Conservation (phyloP, 2,329 filamentous ascomycete species). For the Claviceps sorghi region DNA sequence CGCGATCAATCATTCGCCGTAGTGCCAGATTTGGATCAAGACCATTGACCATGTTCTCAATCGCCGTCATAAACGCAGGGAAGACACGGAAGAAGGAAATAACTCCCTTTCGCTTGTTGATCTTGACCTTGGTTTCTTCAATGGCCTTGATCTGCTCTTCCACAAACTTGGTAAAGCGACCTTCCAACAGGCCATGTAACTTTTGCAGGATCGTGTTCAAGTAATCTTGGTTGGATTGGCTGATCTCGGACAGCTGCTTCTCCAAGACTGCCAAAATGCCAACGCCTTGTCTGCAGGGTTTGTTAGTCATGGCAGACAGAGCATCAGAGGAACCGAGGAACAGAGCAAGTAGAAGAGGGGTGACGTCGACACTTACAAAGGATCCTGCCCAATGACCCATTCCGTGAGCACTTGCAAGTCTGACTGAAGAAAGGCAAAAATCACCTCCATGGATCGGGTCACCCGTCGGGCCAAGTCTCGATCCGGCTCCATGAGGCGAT, state of each 20-base stretch:
- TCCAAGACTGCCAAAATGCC: conserved; percentile 73
- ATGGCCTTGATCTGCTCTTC: conserved; percentile 92
- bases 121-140: conserved; percentile 96
- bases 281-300: conserved; percentile 57
- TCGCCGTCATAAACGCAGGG: conserved; percentile 65
- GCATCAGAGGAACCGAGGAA: not conserved
- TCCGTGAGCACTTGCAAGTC: conserved; percentile 70
- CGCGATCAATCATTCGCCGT: conserved; percentile 65
- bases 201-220: conserved; percentile 67
- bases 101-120: conserved; percentile 95
- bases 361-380: conserved; percentile 46
- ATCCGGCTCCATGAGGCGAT: conserved; percentile 76
- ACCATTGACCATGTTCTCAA: conserved; percentile 68
- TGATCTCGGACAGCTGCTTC: conserved; percentile 61
- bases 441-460: conserved; percentile 73
- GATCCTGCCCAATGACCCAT: conserved; percentile 68
- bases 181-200: conserved; percentile 58
- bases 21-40: conserved; percentile 45
- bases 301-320: conserved; percentile 6
- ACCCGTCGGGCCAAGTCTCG: conserved; percentile 72
- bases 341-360: not conserved
- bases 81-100: conserved; percentile 93
- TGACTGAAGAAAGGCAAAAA: conserved; percentile 67
- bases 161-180: conserved; percentile 73
- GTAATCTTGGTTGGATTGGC: conserved; percentile 88